Conservation (phyloP, 164 flowering plant species). For the Platanus orientalis region DNA sequence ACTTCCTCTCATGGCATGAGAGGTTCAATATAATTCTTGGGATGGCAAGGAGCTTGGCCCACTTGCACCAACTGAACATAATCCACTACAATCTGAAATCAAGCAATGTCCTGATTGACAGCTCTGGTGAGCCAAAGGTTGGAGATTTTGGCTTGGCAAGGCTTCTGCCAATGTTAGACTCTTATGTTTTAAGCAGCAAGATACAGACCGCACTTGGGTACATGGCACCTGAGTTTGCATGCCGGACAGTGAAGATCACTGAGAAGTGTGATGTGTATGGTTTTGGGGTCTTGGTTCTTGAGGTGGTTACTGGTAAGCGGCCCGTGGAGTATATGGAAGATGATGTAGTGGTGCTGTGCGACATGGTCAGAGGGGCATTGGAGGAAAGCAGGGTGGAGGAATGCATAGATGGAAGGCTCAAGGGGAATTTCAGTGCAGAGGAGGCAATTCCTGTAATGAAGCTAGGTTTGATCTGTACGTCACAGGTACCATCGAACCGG, state of each 20-base stretch:
- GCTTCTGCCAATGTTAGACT: conserved; percentile 76
- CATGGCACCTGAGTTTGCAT: conserved; percentile 98
- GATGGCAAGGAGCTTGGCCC: conserved; percentile 71
- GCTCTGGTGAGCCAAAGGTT: conserved; percentile 64
- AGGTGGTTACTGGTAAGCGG: conserved; percentile 80
- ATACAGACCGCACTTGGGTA: conserved; percentile 98
- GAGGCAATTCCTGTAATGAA: conserved; percentile 85
- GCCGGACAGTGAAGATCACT: conserved; percentile 78
- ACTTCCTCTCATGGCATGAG: conserved; percentile 66
- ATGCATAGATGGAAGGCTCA: conserved; percentile 63
- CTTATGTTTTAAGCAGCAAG: conserved; percentile 82
- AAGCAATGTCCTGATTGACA: conserved; percentile 65
- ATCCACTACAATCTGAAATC: conserved; percentile 91
- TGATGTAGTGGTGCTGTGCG: conserved; percentile 84
- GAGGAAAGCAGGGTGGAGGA: conserved; percentile 80
- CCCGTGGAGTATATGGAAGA: conserved; percentile 99
- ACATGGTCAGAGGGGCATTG: conserved; percentile 80
- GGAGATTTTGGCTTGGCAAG: conserved; percentile 87
- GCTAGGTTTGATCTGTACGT: conserved; percentile 84
- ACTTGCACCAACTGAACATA: conserved; percentile 61
- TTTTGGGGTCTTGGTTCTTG: conserved; percentile 80
- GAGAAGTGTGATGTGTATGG: conserved; percentile 95
- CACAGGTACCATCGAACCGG: conserved; percentile 92
- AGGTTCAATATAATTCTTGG: conserved; percentile 84
- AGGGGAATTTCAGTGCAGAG: conserved; percentile 64